A percentile compares a stretch with the other conserved stretches of the same genome.
Conservation (phyloP, 306 rosid species). For the Cucurbita argyrosperma region DNA sequence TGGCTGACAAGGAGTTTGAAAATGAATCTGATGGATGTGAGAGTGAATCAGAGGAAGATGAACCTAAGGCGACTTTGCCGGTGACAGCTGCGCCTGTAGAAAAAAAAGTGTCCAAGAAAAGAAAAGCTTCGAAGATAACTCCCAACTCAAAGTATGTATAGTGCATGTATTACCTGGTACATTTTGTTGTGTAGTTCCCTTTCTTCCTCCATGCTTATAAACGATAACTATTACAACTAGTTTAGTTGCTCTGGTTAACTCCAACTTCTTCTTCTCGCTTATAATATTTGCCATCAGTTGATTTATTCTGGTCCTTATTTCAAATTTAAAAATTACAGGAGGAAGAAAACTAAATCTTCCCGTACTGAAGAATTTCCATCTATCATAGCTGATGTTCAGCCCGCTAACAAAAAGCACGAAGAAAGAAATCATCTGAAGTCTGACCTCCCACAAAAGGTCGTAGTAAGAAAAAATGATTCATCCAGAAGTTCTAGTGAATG, state of each 20-base stretch:
- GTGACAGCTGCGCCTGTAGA: slow-evolving; percentile 16
- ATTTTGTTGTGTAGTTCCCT: not conserved
- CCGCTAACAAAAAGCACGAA: slow-evolving; percentile 15
- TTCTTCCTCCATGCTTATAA: not conserved
- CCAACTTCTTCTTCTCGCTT: not conserved
- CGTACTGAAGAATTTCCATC: slow-evolving; percentile 20
- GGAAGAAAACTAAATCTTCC: slow-evolving; percentile 54
- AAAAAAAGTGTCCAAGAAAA: slow-evolving; percentile 37
- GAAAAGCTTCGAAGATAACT: slow-evolving; percentile 51
- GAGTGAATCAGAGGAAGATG: slow-evolving; percentile 20
- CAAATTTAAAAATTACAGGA: slow-evolving; percentile 22
- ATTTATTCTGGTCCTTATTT: slow-evolving; percentile 6
- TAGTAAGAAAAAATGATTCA: slow-evolving; percentile 25
- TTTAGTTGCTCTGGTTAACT: not conserved
- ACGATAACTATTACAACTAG: not conserved
- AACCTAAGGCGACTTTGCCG: slow-evolving; percentile 19
- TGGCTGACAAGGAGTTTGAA: slow-evolving; percentile 35
- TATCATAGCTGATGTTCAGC: slow-evolving; percentile 20
- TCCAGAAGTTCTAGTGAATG: slow-evolving; percentile 22
- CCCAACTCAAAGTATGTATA: slow-evolving; percentile 43
- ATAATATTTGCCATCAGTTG: not conserved
- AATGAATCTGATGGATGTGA: slow-evolving; percentile 31
- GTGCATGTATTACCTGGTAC: not conserved
- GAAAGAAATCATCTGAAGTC: slow-evolving; percentile 14
- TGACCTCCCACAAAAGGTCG: slow-evolving; percentile 14